Evolutionary conservation across 257 asterid species (phyloP).

Genomic region (Solanum microdontum): DNA sequence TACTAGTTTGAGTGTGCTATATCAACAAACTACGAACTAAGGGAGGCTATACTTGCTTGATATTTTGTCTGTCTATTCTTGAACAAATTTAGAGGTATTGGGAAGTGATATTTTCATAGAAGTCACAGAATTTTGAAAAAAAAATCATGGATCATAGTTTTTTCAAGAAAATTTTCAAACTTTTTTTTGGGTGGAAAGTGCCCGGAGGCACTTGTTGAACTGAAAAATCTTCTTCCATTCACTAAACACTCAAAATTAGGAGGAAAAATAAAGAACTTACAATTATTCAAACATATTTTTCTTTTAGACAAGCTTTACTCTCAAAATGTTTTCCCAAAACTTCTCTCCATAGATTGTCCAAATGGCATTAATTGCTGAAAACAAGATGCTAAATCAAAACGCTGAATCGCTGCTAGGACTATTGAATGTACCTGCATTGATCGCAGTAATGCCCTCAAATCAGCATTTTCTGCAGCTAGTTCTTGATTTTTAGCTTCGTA

Average conservation of each 20-base stretch:
- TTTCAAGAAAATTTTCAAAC: background rate
- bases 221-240: background rate
- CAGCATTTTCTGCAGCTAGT: conserved; percentile 83
- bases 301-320: background rate
- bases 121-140: background rate
- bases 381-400: background rate
- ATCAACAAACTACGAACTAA: background rate
- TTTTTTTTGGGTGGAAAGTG: background rate
- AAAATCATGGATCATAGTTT: background rate
- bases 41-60: background rate
- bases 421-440: conserved; percentile 69
- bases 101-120: background rate
- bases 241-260: background rate
- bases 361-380: background rate
- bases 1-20: background rate
- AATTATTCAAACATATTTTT: background rate
- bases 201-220: background rate
- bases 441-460: conserved; percentile 85
- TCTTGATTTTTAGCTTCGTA: conserved; percentile 94
- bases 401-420: background rate
- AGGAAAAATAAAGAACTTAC: background rate
- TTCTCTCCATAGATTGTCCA: background rate
- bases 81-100: background rate
- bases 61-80: background rate
- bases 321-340: background rate